Base-by-base conservation (phyloP, 495 filamentous ascomycete genomes). In the Recurvomyces mirabilis region DNA sequence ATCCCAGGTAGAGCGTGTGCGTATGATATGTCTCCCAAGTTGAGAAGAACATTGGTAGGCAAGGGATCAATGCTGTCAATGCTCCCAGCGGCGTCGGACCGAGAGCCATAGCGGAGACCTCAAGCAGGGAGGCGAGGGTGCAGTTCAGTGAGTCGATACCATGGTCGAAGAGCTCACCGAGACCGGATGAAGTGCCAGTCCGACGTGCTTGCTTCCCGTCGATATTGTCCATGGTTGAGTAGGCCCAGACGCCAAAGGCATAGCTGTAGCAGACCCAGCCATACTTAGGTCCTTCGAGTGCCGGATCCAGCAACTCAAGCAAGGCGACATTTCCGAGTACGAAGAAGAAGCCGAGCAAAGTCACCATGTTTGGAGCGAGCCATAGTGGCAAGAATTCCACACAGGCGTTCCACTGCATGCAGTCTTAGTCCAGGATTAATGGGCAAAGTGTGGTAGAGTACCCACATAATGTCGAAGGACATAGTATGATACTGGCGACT, bases 21-120 rank as follows among this genome's bases (percentile, higher is more conserved):
- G 91, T 94, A 64, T 98, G 91, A 61, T 94, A 98, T 2, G 91
- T 98, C 62, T 98, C 91, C 91, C 91, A 98, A 6, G 91, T 98
- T 4, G 88, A 95, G 67, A 96, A 94, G 70, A 94, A 96, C 91
- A 98, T 98, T 18, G 91, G 84, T 7, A 98, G 66, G 52, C 86
- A 93, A 1, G 91, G 93, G 41, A 87, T 75, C 28, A 96, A 65
- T 11, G 88, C 87, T 1, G 91, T 98, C 60, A 91, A 93, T 34
- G 87, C 81, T 51, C 91, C 91, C 5, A 84, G 74, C 42, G 75
- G 74, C 7, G 80, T 81, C 7, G 82, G 73, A 29, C 91, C 91
- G 25, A 91, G 70, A 20, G 87, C 93, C 81, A 98, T 83, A 14
- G 87, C 87, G 10, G 84, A 88, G 7, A 82, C 87, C 63, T 94